Percentiles rank a stretch among this genome's conserved stretches.
phyloP scores from a whole-genome alignment of 768 basidiomycete genomes.

The Chalciporus piperatus region DNA sequence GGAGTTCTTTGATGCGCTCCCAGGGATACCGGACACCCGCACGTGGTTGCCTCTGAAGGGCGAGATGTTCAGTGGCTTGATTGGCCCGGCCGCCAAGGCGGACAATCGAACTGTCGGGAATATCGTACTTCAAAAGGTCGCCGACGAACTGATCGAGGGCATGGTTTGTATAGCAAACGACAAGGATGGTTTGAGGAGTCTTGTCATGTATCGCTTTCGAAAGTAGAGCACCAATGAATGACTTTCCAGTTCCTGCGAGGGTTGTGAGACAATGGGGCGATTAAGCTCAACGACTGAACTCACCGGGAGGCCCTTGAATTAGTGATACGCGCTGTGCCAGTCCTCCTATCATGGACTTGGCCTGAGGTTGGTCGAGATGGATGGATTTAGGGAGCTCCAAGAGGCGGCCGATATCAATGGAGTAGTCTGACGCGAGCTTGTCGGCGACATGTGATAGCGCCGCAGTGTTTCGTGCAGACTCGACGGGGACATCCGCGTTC shows the following conservation, averaged over 20 bases:
- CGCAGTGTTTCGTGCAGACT: not conserved
- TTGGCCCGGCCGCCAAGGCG: constrained; percentile 58
- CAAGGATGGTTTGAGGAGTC: constrained; percentile 48
- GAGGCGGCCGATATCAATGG: constrained; percentile 37
- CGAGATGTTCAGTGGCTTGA: constrained; percentile 41
- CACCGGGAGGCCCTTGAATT: constrained; percentile 73
- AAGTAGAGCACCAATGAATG: constrained; percentile 63
- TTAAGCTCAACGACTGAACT: not conserved
- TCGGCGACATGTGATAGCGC: constrained; percentile 21
- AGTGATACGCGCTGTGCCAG: constrained; percentile 54
- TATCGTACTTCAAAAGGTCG: constrained; percentile 55
- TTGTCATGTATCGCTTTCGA: constrained; percentile 55
- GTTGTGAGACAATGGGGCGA: not conserved
- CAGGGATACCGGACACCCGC: not conserved
- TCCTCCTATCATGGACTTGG: constrained; percentile 43
- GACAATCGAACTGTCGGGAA: constrained; percentile 48
- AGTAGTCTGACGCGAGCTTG: constrained; percentile 28
- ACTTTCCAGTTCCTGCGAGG: constrained; percentile 63
- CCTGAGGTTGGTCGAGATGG: constrained; percentile 50
- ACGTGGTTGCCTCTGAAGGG: constrained; percentile 30
- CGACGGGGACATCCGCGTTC: constrained; percentile 27
- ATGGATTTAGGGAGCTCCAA: constrained; percentile 38
- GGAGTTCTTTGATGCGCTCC: constrained; percentile 17
- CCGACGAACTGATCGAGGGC: constrained; percentile 68
- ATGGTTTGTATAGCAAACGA: constrained; percentile 73